Evolutionary conservation across 805 yeast genomes (phyloP).

Genomic region (Debaryomyces maramus): DNA sequence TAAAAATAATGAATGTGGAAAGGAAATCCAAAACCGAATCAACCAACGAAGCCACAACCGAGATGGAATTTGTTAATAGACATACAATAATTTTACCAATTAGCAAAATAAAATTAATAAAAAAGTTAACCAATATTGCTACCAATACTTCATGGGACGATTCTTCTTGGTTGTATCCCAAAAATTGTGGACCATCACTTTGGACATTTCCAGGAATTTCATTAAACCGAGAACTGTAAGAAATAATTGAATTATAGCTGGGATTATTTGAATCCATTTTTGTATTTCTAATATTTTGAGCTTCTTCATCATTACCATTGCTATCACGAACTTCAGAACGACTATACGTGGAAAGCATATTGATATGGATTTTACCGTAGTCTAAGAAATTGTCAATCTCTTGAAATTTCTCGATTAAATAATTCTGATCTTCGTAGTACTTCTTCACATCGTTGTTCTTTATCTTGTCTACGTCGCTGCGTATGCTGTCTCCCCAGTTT

Average conservation of each 20-base stretch:
- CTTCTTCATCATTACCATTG: slow-evolving; percentile 5
- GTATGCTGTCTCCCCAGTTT: slow-evolving; percentile 28
- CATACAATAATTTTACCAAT: slow-evolving; percentile 62
- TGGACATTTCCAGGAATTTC: slow-evolving; percentile 64
- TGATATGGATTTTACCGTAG: slow-evolving; percentile 61
- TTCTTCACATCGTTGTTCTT: slow-evolving; percentile 28
- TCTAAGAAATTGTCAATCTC: slow-evolving; percentile 68
- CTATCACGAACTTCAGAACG: slow-evolving; percentile 4
- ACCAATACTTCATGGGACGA: slow-evolving; percentile 45
- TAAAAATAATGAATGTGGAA: slow-evolving; percentile 70
- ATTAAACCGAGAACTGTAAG: slow-evolving; percentile 30
- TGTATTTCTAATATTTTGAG: not conserved
- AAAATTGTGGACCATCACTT: slow-evolving; percentile 54
- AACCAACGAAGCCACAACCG: slow-evolving; percentile 74
- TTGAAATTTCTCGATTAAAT: slow-evolving; percentile 51
- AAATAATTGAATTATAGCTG: slow-evolving; percentile 11
- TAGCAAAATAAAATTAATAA: slow-evolving; percentile 57
- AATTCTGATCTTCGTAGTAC: slow-evolving; percentile 62
- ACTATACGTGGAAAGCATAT: slow-evolving; percentile 63
- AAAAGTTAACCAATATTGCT: slow-evolving; percentile 66
- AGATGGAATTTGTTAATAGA: slow-evolving; percentile 65
- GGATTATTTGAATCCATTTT: slow-evolving; percentile 1
- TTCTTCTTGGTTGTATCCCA: slow-evolving; percentile 49
- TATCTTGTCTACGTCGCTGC: slow-evolving; percentile 15
- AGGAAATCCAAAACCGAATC: slow-evolving; percentile 74